Conservation (phyloP, 1,284 basidiomycete genomes). For the Sanguinoderma infundibulare region DNA sequence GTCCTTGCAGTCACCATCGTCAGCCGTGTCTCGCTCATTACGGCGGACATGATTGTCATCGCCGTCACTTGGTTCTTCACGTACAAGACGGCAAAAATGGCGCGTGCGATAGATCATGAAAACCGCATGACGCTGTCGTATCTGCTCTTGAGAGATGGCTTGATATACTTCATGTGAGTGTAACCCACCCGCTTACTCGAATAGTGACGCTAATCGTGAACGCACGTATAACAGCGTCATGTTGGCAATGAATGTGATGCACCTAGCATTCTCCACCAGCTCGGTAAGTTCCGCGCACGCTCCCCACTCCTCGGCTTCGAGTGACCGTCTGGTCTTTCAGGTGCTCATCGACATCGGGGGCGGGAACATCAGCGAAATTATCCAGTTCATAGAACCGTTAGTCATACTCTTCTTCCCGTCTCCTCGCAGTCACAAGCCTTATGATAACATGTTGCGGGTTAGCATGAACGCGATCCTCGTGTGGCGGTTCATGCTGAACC, state of each 20-base stretch:
- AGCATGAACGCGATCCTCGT: not conserved
- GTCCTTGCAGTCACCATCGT: not conserved
- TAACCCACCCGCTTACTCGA: not conserved
- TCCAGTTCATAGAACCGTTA: not conserved
- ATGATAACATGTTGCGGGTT: not conserved
- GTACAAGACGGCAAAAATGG: not conserved
- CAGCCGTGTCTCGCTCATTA: not conserved
- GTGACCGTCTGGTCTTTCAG: not conserved
- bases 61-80: conserved; percentile 1
- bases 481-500: not conserved
- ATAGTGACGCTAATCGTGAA: not conserved
- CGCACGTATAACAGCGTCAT: not conserved
- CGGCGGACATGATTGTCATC: not conserved
- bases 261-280: not conserved
- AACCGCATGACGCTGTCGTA: not conserved
- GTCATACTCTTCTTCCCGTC: not conserved
- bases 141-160: not conserved
- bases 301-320: too few species aligned
- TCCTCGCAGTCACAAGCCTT: too few species aligned
- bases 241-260: not conserved
- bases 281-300: not conserved
- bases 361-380: not conserved
- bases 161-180: not conserved
- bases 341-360: not conserved
- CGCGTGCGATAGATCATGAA: not conserved